Evolutionary conservation across 1,284 basidiomycete genomes (phyloP).

Genomic region (Cryptococcus amylolentus): DNA sequence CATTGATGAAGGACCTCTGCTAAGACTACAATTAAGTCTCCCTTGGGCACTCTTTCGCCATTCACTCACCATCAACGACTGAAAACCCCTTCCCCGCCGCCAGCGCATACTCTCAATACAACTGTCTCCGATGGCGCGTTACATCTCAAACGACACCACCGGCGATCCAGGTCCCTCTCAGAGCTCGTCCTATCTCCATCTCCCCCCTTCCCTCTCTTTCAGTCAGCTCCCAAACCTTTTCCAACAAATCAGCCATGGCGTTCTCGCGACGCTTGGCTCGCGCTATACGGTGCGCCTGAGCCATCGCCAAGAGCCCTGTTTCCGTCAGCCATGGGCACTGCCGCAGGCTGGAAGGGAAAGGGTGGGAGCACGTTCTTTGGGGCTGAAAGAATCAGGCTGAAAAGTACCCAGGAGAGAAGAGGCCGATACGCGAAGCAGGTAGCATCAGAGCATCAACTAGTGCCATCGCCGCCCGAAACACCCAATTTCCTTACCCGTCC

Average conservation of each 20-base stretch:
- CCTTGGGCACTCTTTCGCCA: not conserved
- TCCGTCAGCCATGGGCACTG: constrained; percentile 4
- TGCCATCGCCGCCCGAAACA: not conserved
- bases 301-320: not conserved
- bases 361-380: constrained; percentile 14
- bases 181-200: constrained; percentile 2
- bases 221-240: not conserved
- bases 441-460: not conserved
- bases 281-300: constrained; percentile 17
- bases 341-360: constrained; percentile 7
- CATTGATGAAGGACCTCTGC: not conserved
- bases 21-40: not conserved
- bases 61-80: not conserved
- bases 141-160: not conserved
- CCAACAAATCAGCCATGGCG: constrained; percentile 36
- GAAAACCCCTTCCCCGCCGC: not conserved
- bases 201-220: constrained; percentile 10
- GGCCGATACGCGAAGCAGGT: not conserved
- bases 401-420: not conserved
- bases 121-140: too few relatives aligned
- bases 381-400: constrained; percentile 8
- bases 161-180: constrained; percentile 24
- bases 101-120: not conserved
- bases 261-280: constrained; percentile 32
- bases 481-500: not conserved